A percentile compares a stretch with the other conserved stretches of the same genome.
These are phyloP conservation scores for Phylloboletellus chloephorus DNA, from an alignment of 1,284 basidiomycete genomes.

Conservation along the genomic window DNA sequence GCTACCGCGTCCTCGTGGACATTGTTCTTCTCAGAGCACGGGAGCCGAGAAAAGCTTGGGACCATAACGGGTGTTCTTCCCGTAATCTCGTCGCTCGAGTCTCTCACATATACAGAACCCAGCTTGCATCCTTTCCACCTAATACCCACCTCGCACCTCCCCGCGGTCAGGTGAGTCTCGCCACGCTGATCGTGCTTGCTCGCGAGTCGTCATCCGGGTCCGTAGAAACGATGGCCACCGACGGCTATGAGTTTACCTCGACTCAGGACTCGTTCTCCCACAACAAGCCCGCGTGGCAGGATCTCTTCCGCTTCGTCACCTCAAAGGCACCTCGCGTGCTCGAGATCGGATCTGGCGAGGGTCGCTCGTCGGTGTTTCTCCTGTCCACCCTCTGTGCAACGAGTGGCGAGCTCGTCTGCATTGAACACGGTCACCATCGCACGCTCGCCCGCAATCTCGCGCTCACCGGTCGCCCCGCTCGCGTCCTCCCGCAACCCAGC, in stretches of 20 bases:
- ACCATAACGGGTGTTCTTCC: no score
- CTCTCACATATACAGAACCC: no score
- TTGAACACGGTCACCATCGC: conserved; percentile 53
- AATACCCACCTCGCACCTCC: no score
- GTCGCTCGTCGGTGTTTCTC: conserved; percentile 53
- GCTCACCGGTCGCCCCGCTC: conserved; percentile 39
- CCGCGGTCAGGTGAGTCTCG: no score
- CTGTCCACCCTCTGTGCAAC: conserved; percentile 41
- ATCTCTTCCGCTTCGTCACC: conserved; percentile 36
- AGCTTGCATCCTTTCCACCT: no score
- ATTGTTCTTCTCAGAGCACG: no score
- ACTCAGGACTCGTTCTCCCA: conserved; percentile 55
- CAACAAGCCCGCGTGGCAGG: conserved; percentile 40
- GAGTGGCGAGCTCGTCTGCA: conserved; percentile 44
- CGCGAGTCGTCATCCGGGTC: no score
- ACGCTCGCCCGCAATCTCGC: conserved; percentile 45
- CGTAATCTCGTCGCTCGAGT: no score
- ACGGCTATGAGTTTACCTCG: conserved; percentile 41
- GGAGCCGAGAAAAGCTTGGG: no score
- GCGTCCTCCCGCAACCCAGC: conserved; percentile 50
- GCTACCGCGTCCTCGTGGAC: no score
- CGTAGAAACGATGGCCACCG: no score
- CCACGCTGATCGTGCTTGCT: no score
- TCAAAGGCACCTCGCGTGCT: conserved; percentile 41
- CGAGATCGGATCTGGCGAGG: conserved; percentile 63